Percentiles rank a stretch among this genome's conserved stretches.
Conservation (phyloP, 225 moss, liverwort and hornwort species). For the Straminergon stramineum region DNA sequence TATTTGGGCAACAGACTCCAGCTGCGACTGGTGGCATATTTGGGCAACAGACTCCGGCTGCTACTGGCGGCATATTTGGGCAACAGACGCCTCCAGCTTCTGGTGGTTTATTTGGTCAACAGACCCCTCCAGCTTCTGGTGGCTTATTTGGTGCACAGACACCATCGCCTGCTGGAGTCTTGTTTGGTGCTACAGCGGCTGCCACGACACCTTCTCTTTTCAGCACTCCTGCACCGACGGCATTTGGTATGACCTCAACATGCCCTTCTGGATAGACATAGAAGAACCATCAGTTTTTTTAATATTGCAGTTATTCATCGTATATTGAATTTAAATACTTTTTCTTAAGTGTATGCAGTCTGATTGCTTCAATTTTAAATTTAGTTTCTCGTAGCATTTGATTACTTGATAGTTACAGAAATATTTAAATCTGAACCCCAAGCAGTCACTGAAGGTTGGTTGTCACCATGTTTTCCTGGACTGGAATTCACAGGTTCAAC, state of each 20-base stretch:
- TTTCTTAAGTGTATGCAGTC: neutral
- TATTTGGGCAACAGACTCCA: slow-evolving; percentile 37
- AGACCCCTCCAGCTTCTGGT: slow-evolving; percentile 29
- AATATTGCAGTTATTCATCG: neutral
- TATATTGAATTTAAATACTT: neutral
- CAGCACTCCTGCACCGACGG: slow-evolving; percentile 25
- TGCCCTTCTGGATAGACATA: neutral
- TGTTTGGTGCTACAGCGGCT: slow-evolving; percentile 28
- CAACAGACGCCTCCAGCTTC: slow-evolving; percentile 24
- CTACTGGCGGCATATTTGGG: slow-evolving; percentile 35
- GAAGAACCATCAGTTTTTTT: neutral
- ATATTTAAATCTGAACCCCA: neutral
- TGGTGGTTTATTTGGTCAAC: slow-evolving; percentile 30
- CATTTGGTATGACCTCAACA: slow-evolving; percentile 30
- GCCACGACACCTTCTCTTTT: slow-evolving; percentile 36
- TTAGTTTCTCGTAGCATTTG: neutral
- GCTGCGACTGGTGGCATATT: slow-evolving; percentile 33
- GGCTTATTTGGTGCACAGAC: slow-evolving; percentile 29
- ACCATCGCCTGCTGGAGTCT: slow-evolving; percentile 25
- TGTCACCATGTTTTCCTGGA: slow-evolving; percentile 12
- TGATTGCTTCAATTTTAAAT: neutral
- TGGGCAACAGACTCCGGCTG: slow-evolving; percentile 22
- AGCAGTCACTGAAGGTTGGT: slow-evolving; percentile 14
- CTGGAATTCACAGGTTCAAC: slow-evolving; percentile 43
- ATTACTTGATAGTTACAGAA: neutral